phyloP scores from a whole-genome alignment of 441 rosid species.

The Gossypium davidsonii region DNA sequence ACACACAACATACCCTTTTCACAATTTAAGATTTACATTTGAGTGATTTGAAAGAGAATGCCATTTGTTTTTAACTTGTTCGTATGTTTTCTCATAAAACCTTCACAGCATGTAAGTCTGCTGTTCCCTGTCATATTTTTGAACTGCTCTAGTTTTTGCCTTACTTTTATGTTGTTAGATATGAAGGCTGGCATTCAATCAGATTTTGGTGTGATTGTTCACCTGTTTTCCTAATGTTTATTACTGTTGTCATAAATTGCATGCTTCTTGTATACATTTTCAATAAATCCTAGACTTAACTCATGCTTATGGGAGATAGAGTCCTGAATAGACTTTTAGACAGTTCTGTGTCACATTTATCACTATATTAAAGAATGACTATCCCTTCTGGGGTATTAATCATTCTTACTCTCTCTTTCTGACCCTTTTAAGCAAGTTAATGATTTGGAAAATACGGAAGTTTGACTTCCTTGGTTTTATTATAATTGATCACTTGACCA shows the following conservation, averaged over 20 bases:
- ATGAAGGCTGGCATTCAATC: background rate
- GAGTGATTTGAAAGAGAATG: background rate
- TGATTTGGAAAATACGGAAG: background rate
- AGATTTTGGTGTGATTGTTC: background rate
- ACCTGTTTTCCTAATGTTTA: background rate
- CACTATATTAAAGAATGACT: background rate
- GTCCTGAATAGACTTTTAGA: background rate
- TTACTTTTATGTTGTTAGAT: background rate
- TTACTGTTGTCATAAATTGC: background rate
- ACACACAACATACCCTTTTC: background rate
- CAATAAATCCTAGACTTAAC: background rate
- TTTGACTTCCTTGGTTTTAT: background rate
- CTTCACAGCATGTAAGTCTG: background rate
- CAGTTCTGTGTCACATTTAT: background rate
- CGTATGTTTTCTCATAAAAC: background rate
- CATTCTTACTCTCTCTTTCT: background rate
- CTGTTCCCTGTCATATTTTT: background rate
- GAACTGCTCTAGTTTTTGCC: background rate
- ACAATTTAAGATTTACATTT: background rate
- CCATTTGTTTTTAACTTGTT: background rate
- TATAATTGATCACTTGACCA: background rate
- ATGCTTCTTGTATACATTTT: background rate
- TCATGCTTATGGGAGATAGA: background rate
- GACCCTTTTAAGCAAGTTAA: background rate
- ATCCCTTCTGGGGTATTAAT: background rate